Conservation (phyloP, 2,329 filamentous ascomycete species). For the Fusarium sp. region DNA sequence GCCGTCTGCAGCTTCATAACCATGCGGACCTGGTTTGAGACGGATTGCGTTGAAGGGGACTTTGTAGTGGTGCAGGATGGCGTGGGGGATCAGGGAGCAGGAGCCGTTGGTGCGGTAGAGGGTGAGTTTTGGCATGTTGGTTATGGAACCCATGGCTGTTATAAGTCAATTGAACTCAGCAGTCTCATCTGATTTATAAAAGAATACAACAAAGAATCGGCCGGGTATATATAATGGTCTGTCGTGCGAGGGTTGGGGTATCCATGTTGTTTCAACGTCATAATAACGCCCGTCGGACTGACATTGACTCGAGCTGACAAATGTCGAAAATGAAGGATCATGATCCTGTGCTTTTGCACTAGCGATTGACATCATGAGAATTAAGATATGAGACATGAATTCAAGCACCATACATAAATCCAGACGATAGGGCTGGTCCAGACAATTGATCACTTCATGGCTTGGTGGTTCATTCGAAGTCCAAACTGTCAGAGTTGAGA, state of each 20-base stretch:
- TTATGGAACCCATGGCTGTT: not conserved
- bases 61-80: constrained; percentile 47
- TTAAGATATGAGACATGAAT: too few relatives aligned
- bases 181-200: fast-evolving
- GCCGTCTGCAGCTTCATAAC: constrained; percentile 47
- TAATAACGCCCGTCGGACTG: not conserved
- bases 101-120: constrained; percentile 49
- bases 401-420: not conserved
- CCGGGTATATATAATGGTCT: not conserved
- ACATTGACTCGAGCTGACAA: constrained; percentile 17
- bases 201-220: too few relatives aligned
- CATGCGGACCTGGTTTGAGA: constrained; percentile 35
- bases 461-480: too few relatives aligned
- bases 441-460: too few relatives aligned
- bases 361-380: too few relatives aligned
- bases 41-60: constrained; percentile 43
- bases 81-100: constrained; percentile 48
- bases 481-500: too few relatives aligned
- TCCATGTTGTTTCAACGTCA: not conserved
- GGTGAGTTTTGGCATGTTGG: constrained; percentile 38
- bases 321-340: not conserved
- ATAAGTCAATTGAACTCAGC: fast-evolving
- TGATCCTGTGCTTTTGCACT: not conserved
- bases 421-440: too few relatives aligned
- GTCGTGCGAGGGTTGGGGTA: too few relatives aligned